phyloP scores from a whole-genome alignment of 352 stramenopile species.

The Stramenopiles sp. region DNA sequence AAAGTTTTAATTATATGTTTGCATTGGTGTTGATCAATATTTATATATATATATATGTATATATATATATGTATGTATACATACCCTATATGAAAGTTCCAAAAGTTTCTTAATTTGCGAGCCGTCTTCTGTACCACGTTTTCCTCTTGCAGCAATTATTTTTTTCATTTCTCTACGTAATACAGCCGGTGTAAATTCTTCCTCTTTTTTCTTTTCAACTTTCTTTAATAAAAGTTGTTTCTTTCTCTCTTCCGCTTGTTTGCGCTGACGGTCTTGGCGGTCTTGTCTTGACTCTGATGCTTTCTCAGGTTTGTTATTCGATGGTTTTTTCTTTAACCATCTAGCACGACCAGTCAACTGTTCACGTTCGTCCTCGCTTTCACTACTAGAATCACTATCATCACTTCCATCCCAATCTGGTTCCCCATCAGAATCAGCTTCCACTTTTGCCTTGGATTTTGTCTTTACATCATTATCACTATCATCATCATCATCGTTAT shows the following conservation, averaged over 20 bases:
- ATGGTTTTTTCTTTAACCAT: constrained; percentile 16
- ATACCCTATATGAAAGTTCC: constrained; percentile 52
- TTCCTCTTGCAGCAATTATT: constrained; percentile 48
- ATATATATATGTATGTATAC: constrained; percentile 52
- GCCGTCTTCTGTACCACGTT: constrained; percentile 45
- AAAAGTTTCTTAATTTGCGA: constrained; percentile 42
- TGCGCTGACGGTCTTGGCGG: not conserved
- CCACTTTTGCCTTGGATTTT: constrained; percentile 15
- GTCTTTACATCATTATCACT: constrained; percentile 29
- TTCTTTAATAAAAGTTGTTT: no score
- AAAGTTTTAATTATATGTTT: constrained; percentile 39
- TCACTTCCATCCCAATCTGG: constrained; percentile 10
- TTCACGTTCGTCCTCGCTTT: constrained; percentile 12
- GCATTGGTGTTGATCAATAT: constrained; percentile 47
- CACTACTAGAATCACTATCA: not conserved
- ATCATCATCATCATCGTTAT: constrained; percentile 23
- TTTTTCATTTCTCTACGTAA: constrained; percentile 49
- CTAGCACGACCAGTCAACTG: constrained; percentile 15
- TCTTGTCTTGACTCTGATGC: constrained; percentile 26
- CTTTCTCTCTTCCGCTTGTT: constrained; percentile 30
- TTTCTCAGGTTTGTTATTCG: constrained; percentile 40
- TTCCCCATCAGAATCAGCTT: constrained; percentile 25
- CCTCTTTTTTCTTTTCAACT: constrained; percentile 26
- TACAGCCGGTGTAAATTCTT: constrained; percentile 25
- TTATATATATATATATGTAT: constrained; percentile 47